These are phyloP conservation scores for Neltuma alba DNA, from an alignment of 306 rosid genomes.

Conservation along the genomic window DNA sequence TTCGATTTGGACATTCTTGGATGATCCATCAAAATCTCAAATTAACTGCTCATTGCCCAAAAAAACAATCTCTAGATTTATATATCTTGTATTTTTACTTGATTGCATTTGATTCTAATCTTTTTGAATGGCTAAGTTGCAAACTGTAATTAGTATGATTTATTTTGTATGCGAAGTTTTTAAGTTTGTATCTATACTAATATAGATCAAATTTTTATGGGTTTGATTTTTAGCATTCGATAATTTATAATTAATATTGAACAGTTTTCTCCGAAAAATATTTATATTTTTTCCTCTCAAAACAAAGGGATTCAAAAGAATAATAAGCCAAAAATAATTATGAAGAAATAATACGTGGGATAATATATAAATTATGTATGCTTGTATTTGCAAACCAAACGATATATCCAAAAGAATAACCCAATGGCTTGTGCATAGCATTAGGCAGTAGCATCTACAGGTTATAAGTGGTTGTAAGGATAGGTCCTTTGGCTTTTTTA, in stretches of 20 bases:
- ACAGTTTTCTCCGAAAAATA: no score
- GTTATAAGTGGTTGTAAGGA: no score
- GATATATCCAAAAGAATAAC: no score
- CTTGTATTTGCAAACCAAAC: no score
- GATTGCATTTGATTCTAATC: not conserved
- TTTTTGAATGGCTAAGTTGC: not conserved
- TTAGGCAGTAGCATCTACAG: no score
- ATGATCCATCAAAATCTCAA: constrained; percentile 3
- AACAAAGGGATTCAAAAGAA: not conserved
- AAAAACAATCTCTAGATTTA: not conserved
- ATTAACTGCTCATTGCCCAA: not conserved
- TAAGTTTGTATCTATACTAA: not conserved
- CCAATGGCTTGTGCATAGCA: no score
- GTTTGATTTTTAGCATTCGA: not conserved
- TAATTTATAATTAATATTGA: no score
- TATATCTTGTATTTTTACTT: not conserved
- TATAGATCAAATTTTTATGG: no score
- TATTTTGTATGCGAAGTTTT: not conserved
- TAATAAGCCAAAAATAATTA: not conserved
- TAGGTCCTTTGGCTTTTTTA: no score
- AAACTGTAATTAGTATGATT: not conserved
- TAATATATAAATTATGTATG: no score
- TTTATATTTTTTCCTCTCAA: not conserved
- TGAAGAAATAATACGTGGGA: not conserved
- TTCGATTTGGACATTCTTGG: not conserved